phyloP scores from a whole-genome alignment of 805 yeast genomes.

The Wickerhamomyces hampshirensis region DNA sequence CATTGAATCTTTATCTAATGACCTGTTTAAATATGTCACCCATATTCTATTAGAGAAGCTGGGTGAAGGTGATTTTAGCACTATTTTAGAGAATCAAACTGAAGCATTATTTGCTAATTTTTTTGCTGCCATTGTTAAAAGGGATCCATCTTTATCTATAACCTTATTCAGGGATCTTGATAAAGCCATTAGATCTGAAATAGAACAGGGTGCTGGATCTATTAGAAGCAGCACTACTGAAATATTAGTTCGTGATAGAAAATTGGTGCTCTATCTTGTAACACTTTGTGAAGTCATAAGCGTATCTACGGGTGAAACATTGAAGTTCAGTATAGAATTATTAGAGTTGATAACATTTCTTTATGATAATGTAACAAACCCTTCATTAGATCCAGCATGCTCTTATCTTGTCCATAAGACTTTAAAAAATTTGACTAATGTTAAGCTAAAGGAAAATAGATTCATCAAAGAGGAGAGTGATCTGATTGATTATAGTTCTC shows the following conservation, averaged over 20 bases:
- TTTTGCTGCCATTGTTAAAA: conserved; percentile 64
- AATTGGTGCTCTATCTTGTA: conserved; percentile 64
- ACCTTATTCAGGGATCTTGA: conserved; percentile 25
- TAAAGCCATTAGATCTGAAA: conserved; percentile 56
- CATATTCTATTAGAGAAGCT: conserved; percentile 34
- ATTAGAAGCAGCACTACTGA: conserved; percentile 59
- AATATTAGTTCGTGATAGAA: conserved; percentile 71
- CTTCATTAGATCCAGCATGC: conserved; percentile 54
- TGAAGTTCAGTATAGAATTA: conserved; percentile 42
- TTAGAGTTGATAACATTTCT: conserved; percentile 29
- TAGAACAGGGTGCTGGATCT: conserved; percentile 77
- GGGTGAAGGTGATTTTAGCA: conserved; percentile 50
- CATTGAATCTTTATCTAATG: conserved; percentile 57
- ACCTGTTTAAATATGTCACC: conserved; percentile 42
- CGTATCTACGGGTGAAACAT: conserved; percentile 52
- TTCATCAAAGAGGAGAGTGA: conserved; percentile 44
- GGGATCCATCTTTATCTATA: conserved; percentile 33
- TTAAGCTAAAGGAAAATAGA: conserved; percentile 52
- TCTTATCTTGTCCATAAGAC: conserved; percentile 65
- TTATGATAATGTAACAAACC: conserved; percentile 32
- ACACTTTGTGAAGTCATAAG: conserved; percentile 67
- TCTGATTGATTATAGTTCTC: conserved; percentile 31
- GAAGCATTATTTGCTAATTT: conserved; percentile 68
- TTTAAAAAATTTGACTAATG: conserved; percentile 56
- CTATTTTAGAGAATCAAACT: conserved; percentile 42